A percentile compares a stretch with the other conserved stretches of the same genome.
Evolutionary conservation across 2,329 filamentous ascomycete species (phyloP).

Genomic region (Penicillium sp.): DNA sequence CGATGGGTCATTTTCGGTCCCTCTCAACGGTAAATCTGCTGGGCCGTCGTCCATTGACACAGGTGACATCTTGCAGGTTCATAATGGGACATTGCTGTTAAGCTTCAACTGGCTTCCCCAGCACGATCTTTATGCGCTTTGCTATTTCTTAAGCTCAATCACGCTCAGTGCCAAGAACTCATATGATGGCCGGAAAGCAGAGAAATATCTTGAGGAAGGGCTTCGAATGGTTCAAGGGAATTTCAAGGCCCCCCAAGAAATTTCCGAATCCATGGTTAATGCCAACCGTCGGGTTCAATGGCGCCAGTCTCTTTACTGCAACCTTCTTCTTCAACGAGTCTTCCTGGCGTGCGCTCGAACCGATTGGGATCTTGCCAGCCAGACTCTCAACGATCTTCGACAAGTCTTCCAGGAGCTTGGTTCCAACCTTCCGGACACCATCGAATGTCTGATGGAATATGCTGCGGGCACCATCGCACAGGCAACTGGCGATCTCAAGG

Average conservation of each 20-base stretch:
- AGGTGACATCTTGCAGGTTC: constrained; percentile 43
- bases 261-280: constrained; percentile 55
- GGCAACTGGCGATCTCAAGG: constrained; percentile 68
- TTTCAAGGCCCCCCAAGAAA: constrained; percentile 40
- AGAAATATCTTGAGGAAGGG: constrained; percentile 58
- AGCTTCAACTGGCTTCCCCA: constrained; percentile 61
- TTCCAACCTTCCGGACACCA: constrained; percentile 39
- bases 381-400: constrained; percentile 56
- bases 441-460: constrained; percentile 63
- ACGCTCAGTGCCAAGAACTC: constrained; percentile 57
- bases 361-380: constrained; percentile 64
- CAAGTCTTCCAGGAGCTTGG: constrained; percentile 46
- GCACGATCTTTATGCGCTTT: constrained; percentile 59
- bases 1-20: constrained; percentile 50
- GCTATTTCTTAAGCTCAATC: constrained; percentile 58
- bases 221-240: constrained; percentile 51
- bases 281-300: constrained; percentile 61
- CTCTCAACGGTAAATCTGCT: constrained; percentile 43
- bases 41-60: constrained; percentile 40
- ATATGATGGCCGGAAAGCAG: constrained; percentile 53
- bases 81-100: constrained; percentile 47
- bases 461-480: constrained; percentile 74
- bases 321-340: constrained; percentile 68
- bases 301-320: constrained; percentile 64
- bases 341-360: constrained; percentile 68